phyloP scores from a whole-genome alignment of 352 stramenopile species.

The Plasmopara viticola region DNA sequence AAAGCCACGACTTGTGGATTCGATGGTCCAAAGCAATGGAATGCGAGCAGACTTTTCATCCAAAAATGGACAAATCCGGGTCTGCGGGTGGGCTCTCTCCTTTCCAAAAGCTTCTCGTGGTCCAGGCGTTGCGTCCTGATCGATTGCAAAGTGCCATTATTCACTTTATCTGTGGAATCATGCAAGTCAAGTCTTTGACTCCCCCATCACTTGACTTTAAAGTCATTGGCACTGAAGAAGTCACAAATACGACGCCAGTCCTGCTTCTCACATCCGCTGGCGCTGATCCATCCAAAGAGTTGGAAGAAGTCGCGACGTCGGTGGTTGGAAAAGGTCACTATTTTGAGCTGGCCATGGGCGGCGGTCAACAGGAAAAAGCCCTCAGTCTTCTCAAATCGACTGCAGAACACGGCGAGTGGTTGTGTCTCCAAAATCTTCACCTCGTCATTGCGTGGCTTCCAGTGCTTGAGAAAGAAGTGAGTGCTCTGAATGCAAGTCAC shows the following conservation, averaged over 20 bases:
- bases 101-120: constrained; percentile 92
- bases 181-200: constrained; percentile 84
- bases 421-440: constrained; percentile 96
- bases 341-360: constrained; percentile 92
- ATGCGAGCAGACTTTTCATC: constrained; percentile 89
- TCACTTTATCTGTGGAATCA: constrained; percentile 84
- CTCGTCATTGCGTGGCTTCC: constrained; percentile 92
- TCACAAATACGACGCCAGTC: constrained; percentile 72
- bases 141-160: constrained; percentile 86
- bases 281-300: constrained; percentile 91
- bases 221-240: constrained; percentile 55
- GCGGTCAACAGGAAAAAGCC: constrained; percentile 90
- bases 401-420: constrained; percentile 84
- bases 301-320: constrained; percentile 86
- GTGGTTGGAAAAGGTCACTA: constrained; percentile 87
- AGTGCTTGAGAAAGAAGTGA: constrained; percentile 88
- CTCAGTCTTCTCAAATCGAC: constrained; percentile 73
- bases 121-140: constrained; percentile 88
- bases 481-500: constrained; percentile 48
- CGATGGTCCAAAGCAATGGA: constrained; percentile 85
- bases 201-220: constrained; percentile 79
- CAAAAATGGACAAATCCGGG: constrained; percentile 68
- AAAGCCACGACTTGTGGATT: constrained; percentile 82
- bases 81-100: constrained; percentile 51
- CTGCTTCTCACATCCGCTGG: constrained; percentile 90